Conservation (phyloP, 75 land plant species). For the Pseudotsuga menziesii region DNA sequence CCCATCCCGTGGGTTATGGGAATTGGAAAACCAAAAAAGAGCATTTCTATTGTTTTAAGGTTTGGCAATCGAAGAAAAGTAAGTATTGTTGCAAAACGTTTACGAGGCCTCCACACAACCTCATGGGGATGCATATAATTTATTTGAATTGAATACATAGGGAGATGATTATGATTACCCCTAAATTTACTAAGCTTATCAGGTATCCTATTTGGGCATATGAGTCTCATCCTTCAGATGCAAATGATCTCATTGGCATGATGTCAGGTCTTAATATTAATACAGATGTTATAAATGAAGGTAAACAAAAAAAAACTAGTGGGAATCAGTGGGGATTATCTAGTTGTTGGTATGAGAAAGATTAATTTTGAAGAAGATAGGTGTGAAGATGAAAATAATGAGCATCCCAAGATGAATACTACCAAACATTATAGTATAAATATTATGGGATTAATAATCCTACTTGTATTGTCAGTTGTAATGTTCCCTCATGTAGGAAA, state of each 20-base stretch:
- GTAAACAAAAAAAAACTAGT: constrained; percentile 6
- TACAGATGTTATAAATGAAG: constrained; percentile 6
- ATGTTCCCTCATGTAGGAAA: no score
- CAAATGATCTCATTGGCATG: neutral
- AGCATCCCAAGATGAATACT: constrained; percentile 74
- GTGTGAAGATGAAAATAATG: constrained; percentile 59
- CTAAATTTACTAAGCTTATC: constrained; percentile 52
- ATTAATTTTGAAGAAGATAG: constrained; percentile 83
- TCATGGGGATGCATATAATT: constrained; percentile 91
- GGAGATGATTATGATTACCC: constrained; percentile 93
- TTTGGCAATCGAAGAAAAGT: constrained; percentile 29
- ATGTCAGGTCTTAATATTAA: neutral
- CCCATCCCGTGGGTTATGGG: no score
- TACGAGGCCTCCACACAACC: constrained; percentile 85
- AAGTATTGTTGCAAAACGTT: constrained; percentile 22
- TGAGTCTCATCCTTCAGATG: constrained; percentile 13
- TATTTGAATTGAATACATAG: constrained; percentile 94
- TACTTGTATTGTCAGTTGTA: no score
- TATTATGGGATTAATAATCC: no score
- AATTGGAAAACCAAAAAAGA: no score
- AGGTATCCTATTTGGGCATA: constrained; percentile 42
- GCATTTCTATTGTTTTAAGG: neutral
- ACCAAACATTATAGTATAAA: no score
- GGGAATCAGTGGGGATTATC: constrained; percentile 24
- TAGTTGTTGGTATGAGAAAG: constrained; percentile 64